Evolutionary conservation across 331 rosid genomes (phyloP).

Genomic region (Ulmus americana): DNA sequence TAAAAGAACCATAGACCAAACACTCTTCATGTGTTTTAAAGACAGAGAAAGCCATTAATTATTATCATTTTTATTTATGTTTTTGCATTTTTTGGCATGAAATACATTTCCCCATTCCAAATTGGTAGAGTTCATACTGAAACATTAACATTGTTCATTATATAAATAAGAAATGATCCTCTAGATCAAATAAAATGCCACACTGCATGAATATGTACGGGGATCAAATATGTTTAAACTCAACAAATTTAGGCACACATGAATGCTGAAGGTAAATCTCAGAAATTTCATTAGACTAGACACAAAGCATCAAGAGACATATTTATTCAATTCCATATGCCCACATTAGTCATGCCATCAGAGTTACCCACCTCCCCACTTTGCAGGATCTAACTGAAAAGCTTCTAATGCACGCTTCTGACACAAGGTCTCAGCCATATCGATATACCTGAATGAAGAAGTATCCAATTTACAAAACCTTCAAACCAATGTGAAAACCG

Average conservation of each 20-base stretch:
- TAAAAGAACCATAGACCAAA: not conserved
- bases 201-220: not conserved
- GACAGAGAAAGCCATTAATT: not conserved
- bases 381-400: slow-evolving; percentile 64
- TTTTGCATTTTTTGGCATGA: not conserved
- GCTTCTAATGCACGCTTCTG: slow-evolving; percentile 82
- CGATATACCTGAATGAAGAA: slow-evolving; percentile 44
- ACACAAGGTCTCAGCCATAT: slow-evolving; percentile 76
- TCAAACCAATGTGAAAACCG: too few relatives aligned
- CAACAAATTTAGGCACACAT: not conserved
- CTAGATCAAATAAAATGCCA: not conserved
- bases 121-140: slow-evolving; percentile 20
- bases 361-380: slow-evolving; percentile 68
- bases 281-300: not conserved
- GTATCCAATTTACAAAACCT: too few relatives aligned
- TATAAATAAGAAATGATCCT: not conserved
- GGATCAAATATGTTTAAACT: not conserved
- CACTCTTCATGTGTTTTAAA: not conserved
- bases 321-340: not conserved
- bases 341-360: not conserved
- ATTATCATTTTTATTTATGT: too few relatives aligned
- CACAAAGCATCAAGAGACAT: not conserved
- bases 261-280: not conserved
- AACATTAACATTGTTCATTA: not conserved
- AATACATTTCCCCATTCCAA: not conserved